A percentile compares a stretch with the other conserved stretches of the same genome.
Conservation (phyloP, 495 filamentous ascomycete species). For the Extremus antarcticus region DNA sequence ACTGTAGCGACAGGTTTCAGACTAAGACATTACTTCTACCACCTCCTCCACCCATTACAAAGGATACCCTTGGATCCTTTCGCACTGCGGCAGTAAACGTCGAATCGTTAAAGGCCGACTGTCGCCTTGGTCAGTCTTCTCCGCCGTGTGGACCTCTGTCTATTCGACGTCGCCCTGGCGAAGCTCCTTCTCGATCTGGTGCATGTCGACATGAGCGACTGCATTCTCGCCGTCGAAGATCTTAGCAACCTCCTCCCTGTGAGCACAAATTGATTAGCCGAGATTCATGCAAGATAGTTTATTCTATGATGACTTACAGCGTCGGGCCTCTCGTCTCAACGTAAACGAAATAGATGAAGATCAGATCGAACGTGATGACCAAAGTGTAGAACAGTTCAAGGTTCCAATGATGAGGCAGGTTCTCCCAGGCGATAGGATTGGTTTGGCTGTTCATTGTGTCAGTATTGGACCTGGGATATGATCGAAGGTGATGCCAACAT, state of each 20-base stretch:
- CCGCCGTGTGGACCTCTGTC: background rate
- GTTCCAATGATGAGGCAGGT: slow-evolving; percentile 42
- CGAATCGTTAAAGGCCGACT: too few species aligned
- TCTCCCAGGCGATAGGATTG: slow-evolving; percentile 22
- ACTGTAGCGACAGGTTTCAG: too few species aligned
- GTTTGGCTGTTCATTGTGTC: slow-evolving; percentile 45
- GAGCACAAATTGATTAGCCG: slow-evolving; percentile 18
- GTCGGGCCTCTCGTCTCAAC: slow-evolving; percentile 13
- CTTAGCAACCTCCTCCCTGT: slow-evolving; percentile 46
- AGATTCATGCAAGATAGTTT: too few species aligned
- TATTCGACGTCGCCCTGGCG: background rate
- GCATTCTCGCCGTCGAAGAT: slow-evolving; percentile 45
- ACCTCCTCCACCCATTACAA: too few species aligned
- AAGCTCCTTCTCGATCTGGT: background rate
- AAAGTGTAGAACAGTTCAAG: slow-evolving; percentile 54
- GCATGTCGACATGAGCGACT: background rate
- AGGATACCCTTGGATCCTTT: too few species aligned
- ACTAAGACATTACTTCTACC: too few species aligned
- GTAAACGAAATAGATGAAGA: slow-evolving; percentile 18
- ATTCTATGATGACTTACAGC: too few species aligned
- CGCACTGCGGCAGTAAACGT: too few species aligned
- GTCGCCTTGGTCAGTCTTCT: background rate
- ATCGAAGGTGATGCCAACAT: too few species aligned
- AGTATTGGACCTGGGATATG: too few species aligned
- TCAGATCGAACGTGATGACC: slow-evolving; percentile 24